A percentile compares a stretch with the other conserved stretches of the same genome.
Conservation (phyloP, 768 basidiomycete species). For the Tricholoma bakamatsutake region DNA sequence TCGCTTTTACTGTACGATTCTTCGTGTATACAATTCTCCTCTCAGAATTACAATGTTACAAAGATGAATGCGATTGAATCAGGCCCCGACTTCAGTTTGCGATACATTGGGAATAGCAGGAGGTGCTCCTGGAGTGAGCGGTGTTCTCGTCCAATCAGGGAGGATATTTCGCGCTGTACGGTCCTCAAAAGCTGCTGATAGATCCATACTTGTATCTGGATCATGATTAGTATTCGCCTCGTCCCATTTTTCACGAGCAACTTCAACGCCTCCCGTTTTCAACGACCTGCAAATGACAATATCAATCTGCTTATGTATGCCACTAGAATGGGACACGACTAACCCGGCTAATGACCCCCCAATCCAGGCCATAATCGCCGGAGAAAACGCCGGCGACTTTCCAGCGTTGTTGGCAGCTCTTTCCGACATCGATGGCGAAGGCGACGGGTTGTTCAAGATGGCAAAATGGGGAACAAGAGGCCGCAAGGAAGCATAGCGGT, state of each 20-base stretch:
- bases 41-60: not conserved
- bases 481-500: conserved; percentile 71
- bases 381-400: conserved; percentile 82
- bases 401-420: conserved; percentile 62
- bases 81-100: conserved; percentile 17
- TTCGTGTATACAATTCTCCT: not conserved
- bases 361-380: conserved; percentile 82
- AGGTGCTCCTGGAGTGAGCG: conserved; percentile 61
- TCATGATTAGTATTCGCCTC: conserved; percentile 50
- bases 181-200: conserved; percentile 27
- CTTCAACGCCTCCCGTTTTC: conserved; percentile 82
- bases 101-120: conserved; percentile 29
- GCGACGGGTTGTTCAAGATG: conserved; percentile 80
- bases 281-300: conserved; percentile 47
- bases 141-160: conserved; percentile 78
- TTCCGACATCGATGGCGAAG: conserved; percentile 42
- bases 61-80: conserved; percentile 6
- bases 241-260: conserved; percentile 84
- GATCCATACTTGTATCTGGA: conserved; percentile 34
- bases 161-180: conserved; percentile 40
- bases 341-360: conserved; percentile 92
- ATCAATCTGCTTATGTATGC: conserved; percentile 2
- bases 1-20: not conserved
- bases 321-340: conserved; percentile 20
- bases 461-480: conserved; percentile 68